phyloP scores from a whole-genome alignment of 768 basidiomycete species.

The Podaxis sp. region DNA sequence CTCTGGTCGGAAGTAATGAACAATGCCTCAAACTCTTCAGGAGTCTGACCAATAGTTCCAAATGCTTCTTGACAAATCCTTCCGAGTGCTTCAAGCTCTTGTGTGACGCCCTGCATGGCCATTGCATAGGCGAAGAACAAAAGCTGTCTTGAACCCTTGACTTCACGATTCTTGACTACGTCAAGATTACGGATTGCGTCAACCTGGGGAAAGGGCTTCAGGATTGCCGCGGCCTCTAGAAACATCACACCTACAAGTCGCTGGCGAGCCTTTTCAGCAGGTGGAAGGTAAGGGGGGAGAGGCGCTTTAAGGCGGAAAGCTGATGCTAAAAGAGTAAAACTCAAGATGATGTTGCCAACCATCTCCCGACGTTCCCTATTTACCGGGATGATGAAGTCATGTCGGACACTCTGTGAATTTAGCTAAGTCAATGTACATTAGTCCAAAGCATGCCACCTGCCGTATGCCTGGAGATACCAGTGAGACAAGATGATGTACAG shows the following conservation, averaged over 20 bases:
- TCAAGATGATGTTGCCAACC: constrained; percentile 92
- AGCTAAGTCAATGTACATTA: background rate
- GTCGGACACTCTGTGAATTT: constrained; percentile 59
- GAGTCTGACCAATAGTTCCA: constrained; percentile 83
- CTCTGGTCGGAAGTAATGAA: constrained; percentile 39
- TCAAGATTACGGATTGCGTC: constrained; percentile 79
- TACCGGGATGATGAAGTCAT: constrained; percentile 88
- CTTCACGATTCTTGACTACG: constrained; percentile 82
- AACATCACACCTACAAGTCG: constrained; percentile 53
- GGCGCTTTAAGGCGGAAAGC: constrained; percentile 86
- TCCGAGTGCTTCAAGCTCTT: constrained; percentile 83
- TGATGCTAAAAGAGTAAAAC: constrained; percentile 74
- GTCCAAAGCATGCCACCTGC: constrained; percentile 33
- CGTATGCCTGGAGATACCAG: constrained; percentile 53
- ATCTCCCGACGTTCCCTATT: constrained; percentile 88
- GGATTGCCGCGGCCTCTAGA: background rate
- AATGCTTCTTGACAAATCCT: constrained; percentile 81
- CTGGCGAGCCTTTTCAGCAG: constrained; percentile 80
- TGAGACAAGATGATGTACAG: constrained; percentile 8
- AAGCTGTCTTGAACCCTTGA: constrained; percentile 78
- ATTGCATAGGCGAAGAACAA: constrained; percentile 93
- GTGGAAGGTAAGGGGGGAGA: constrained; percentile 93
- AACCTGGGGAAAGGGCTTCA: constrained; percentile 41
- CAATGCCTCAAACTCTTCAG: constrained; percentile 78
- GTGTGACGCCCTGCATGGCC: constrained; percentile 91